Conservation (phyloP, 1,139 yeast genomes). For the Pichia inconspicua region DNA sequence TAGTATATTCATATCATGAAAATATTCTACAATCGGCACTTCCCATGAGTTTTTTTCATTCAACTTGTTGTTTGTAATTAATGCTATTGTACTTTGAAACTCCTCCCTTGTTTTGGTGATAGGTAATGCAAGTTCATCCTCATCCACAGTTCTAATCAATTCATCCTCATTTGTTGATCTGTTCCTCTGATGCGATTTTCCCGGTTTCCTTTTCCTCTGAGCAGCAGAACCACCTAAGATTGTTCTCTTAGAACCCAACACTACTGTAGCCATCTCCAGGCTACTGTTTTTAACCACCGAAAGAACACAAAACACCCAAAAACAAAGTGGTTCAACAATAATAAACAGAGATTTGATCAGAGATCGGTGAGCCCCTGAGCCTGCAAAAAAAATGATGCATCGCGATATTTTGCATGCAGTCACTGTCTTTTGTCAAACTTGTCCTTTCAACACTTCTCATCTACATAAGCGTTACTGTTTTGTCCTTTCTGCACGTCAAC, state of each 20-base stretch:
- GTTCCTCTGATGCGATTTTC: neutral
- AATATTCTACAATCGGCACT: constrained; percentile 81
- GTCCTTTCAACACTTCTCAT: neutral
- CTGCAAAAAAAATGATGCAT: neutral
- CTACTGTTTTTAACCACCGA: too few species aligned
- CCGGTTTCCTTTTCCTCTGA: neutral
- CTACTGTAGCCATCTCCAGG: neutral
- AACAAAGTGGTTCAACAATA: neutral
- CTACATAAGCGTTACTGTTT: neutral
- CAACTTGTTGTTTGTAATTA: constrained; percentile 82
- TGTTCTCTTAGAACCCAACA: neutral
- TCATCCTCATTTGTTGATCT: neutral
- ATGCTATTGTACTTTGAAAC: constrained; percentile 84
- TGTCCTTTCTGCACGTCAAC: neutral
- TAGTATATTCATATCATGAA: constrained; percentile 57
- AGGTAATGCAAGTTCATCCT: constrained; percentile 1
- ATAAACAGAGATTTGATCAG: neutral
- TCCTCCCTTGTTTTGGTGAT: constrained; percentile 7
- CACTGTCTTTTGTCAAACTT: neutral
- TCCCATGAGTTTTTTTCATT: constrained; percentile 70
- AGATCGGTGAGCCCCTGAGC: neutral
- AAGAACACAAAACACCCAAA: neutral
- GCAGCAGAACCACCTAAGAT: neutral
- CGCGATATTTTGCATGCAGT: neutral
- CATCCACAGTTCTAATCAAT: constrained; percentile 1